phyloP scores from a whole-genome alignment of 2,329 filamentous ascomycete species.

The Alternaria hordeiaustralica region DNA sequence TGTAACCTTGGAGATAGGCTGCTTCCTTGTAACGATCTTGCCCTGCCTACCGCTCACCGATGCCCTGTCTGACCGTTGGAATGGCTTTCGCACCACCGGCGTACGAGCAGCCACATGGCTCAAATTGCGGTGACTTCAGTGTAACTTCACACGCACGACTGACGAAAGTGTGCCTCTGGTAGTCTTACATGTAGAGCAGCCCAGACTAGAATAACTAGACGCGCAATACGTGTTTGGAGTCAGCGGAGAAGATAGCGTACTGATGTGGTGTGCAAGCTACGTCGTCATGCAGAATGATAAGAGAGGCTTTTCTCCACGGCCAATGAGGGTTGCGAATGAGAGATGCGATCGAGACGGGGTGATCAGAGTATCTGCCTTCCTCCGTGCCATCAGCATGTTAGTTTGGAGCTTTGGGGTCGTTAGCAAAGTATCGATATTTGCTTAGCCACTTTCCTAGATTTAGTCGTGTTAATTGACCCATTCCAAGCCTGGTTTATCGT shows the following conservation, averaged over 20 bases:
- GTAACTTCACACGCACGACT: neutral
- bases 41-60: neutral
- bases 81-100: neutral
- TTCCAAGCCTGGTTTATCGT: neutral
- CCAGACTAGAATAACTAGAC: neutral
- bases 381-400: neutral
- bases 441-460: neutral
- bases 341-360: neutral
- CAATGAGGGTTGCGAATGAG: neutral
- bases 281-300: neutral
- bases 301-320: neutral
- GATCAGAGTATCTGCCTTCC: neutral
- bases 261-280: neutral
- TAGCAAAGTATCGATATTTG: neutral
- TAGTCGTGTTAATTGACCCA: neutral
- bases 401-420: neutral
- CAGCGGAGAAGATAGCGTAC: neutral
- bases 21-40: neutral
- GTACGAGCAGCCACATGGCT: constrained; percentile 17
- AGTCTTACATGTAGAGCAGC: neutral
- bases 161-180: neutral
- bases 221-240: neutral
- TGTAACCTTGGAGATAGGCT: neutral
- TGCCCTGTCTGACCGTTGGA: neutral
- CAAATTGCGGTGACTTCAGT: constrained; percentile 17